Evolutionary conservation across 164 flowering plant genomes (phyloP).

Genomic region (Aristolochia californica): DNA sequence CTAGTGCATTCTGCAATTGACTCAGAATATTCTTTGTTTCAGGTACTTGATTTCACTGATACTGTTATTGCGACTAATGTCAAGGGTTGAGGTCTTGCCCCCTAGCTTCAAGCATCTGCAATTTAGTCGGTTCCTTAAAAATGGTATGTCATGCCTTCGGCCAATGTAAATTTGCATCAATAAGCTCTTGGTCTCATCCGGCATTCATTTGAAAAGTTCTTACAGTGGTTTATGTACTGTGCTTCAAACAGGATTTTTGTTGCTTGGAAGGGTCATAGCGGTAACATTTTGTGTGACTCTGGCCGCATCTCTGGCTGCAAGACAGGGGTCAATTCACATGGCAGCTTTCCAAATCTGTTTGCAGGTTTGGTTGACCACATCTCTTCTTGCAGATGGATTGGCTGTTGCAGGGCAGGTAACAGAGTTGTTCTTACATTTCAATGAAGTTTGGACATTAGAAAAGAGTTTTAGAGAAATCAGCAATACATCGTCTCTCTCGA

Average conservation of each 20-base stretch:
- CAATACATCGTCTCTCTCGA: not conserved
- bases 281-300: conserved; percentile 88
- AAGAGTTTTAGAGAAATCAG: not conserved
- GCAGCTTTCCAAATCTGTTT: conserved; percentile 94
- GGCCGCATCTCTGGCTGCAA: conserved; percentile 85
- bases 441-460: not conserved
- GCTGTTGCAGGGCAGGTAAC: conserved; percentile 84
- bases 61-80: conserved; percentile 45
- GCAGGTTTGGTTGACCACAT: conserved; percentile 86
- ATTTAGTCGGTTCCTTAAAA: conserved; percentile 66
- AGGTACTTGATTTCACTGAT: conserved; percentile 73
- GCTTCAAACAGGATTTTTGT: conserved; percentile 38
- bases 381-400: conserved; percentile 80
- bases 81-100: conserved; percentile 58
- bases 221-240: not conserved
- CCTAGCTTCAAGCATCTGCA: conserved; percentile 58
- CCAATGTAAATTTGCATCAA: not conserved
- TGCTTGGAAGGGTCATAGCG: conserved; percentile 69
- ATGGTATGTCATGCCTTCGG: conserved; percentile 33
- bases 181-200: not conserved
- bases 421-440: not conserved
- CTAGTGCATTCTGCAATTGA: too few relatives aligned
- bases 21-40: not conserved
- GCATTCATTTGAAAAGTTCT: not conserved
- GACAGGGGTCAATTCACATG: conserved; percentile 73